A percentile compares a stretch with the other conserved stretches of the same genome.
Evolutionary conservation across 2,329 filamentous ascomycete species (phyloP).

Genomic region (Xylaria sp.): DNA sequence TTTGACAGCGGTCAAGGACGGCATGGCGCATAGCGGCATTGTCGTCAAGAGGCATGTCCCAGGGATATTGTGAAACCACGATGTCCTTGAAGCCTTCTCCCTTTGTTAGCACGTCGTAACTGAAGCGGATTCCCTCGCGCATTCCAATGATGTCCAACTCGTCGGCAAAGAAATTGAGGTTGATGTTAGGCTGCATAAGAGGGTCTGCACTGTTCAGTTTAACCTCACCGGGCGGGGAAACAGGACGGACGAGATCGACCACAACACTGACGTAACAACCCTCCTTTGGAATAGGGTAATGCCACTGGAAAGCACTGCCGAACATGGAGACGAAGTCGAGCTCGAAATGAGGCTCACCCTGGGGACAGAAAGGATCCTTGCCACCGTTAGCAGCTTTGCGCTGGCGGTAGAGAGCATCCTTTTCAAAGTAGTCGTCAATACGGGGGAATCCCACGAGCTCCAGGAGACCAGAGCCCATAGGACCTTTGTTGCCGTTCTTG

Average conservation of each 20-base stretch:
- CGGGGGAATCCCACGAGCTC: slow-evolving; percentile 66
- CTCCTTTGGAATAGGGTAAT: slow-evolving; percentile 51
- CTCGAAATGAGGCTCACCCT: slow-evolving; percentile 69
- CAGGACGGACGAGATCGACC: slow-evolving; percentile 56
- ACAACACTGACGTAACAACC: slow-evolving; percentile 68
- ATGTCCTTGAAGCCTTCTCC: slow-evolving; percentile 67
- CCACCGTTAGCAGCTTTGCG: slow-evolving; percentile 56
- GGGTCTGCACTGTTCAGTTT: slow-evolving; percentile 61
- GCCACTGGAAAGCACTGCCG: slow-evolving; percentile 59
- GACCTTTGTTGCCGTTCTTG: slow-evolving; percentile 52
- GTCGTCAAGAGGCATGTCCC: slow-evolving; percentile 65
- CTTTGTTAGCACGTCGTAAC: slow-evolving; percentile 66
- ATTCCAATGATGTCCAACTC: slow-evolving; percentile 67
- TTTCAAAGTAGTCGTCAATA: slow-evolving; percentile 64
- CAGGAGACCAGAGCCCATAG: slow-evolving; percentile 55
- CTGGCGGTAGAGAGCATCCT: slow-evolving; percentile 58
- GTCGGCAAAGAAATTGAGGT: slow-evolving; percentile 68
- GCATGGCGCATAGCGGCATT: slow-evolving; percentile 66
- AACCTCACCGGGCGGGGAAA: slow-evolving; percentile 61
- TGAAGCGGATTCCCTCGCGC: slow-evolving; percentile 66
- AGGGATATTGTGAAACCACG: slow-evolving; percentile 65
- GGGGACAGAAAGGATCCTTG: slow-evolving; percentile 64
- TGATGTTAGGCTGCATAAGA: slow-evolving; percentile 58
- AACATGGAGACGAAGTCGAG: slow-evolving; percentile 72
- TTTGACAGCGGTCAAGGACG: slow-evolving; percentile 69